Conservation (phyloP, 83 land plant species). For the Picea abies region DNA sequence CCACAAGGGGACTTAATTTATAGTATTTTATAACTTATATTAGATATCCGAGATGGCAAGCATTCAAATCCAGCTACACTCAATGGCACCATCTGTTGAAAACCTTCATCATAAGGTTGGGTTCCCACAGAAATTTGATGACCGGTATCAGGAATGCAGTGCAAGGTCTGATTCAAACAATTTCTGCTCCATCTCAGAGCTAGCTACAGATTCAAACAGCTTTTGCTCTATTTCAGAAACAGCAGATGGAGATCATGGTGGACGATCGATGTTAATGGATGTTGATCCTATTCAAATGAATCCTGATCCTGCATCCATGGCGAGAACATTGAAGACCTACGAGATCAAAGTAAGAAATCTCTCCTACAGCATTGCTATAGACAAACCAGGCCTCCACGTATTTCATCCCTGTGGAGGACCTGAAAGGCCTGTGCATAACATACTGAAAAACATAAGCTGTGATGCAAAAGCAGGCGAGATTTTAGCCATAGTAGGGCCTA, state of each 20-base stretch:
- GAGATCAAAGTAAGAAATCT: constrained; percentile 19
- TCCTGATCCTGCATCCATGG: not conserved
- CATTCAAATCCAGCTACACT: constrained; percentile 3
- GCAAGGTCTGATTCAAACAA: constrained; percentile 1
- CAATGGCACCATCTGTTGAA: not conserved
- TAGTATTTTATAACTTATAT: too few relatives aligned
- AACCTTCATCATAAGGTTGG: not conserved
- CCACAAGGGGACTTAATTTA: too few relatives aligned
- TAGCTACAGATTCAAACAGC: constrained; percentile 7
- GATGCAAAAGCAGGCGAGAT: constrained; percentile 67
- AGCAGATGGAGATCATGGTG: not conserved
- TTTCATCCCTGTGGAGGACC: constrained; percentile 15
- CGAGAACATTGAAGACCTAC: constrained; percentile 1
- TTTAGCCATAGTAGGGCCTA: constrained; percentile 92
- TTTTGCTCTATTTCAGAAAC: constrained; percentile 10
- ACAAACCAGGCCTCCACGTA: not conserved
- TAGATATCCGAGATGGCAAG: not conserved
- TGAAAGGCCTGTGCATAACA: constrained; percentile 9
- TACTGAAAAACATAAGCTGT: constrained; percentile 52
- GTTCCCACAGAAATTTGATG: not conserved
- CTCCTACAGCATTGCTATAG: constrained; percentile 6
- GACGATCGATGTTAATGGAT: not conserved
- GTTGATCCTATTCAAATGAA: not conserved
- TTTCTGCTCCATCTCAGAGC: constrained; percentile 4
- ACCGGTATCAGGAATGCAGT: constrained; percentile 3